A percentile compares a stretch with the other conserved stretches of the same genome.
Evolutionary conservation across 2,329 filamentous ascomycete species (phyloP).

Genomic region (Venturiaceae sp.): DNA sequence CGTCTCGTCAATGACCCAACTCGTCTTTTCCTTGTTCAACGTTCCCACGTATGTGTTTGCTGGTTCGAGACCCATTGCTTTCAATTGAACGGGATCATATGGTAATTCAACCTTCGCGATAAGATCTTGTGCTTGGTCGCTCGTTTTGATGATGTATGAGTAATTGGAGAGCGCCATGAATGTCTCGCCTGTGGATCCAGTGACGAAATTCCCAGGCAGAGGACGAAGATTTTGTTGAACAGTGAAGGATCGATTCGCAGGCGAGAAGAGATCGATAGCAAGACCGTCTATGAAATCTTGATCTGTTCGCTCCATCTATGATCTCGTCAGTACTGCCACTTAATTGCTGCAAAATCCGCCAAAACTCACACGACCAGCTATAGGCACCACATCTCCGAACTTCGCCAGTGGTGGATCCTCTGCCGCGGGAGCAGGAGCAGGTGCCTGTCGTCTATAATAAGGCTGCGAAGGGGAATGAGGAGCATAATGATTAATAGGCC

Average conservation of each 20-base stretch:
- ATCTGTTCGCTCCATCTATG: conserved; percentile 16
- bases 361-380: background rate
- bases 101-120: conserved; percentile 25
- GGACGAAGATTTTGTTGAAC: conserved; percentile 21
- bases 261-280: conserved; percentile 23
- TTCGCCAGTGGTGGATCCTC: background rate
- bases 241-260: conserved; percentile 18
- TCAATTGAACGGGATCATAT: conserved; percentile 15
- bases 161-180: conserved; percentile 21
- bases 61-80: conserved; percentile 13
- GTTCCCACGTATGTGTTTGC: conserved; percentile 12
- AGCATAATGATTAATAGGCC: background rate
- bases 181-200: conserved; percentile 17
- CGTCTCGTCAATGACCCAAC: conserved; percentile 24
- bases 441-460: background rate
- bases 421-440: background rate
- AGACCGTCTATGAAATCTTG: conserved; percentile 24
- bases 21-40: conserved; percentile 12
- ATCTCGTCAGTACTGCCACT: background rate
- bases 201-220: conserved; percentile 19
- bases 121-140: conserved; percentile 21
- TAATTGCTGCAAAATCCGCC: background rate
- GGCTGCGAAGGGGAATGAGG: too few relatives aligned
- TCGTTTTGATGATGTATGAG: conserved; percentile 23
- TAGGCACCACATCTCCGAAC: background rate